Percentiles rank a stretch among this genome's conserved stretches.
phyloP scores from a whole-genome alignment of 1,139 yeast genomes.

The Diutina catenulata region DNA sequence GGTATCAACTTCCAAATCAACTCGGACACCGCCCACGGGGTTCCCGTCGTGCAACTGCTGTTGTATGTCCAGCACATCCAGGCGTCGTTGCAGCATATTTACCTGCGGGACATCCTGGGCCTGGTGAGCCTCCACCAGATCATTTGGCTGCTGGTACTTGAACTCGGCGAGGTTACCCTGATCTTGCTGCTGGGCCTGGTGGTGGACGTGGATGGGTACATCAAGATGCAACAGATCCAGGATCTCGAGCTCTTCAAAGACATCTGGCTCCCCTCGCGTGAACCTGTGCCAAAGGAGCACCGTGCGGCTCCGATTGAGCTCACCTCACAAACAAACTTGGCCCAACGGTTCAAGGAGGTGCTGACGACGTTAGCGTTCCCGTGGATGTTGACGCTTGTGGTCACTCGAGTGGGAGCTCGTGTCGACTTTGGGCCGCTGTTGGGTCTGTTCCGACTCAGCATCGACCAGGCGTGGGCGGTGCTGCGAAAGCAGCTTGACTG shows the following conservation, averaged over 20 bases:
- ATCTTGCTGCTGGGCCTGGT: conserved; percentile 44
- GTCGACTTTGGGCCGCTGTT: conserved; percentile 79
- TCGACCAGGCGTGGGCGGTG: conserved; percentile 58
- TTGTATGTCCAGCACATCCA: conserved; percentile 21
- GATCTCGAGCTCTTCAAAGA: conserved; percentile 76
- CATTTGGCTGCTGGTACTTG: conserved; percentile 27
- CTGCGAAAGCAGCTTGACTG: conserved; percentile 58
- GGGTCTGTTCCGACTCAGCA: conserved; percentile 45
- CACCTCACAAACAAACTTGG: conserved; percentile 35
- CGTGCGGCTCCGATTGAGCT: neutral
- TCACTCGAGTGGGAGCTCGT: conserved; percentile 40
- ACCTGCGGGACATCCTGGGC: conserved; percentile 83
- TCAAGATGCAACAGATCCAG: conserved; percentile 77
- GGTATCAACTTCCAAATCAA: conserved; percentile 2
- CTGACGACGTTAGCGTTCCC: conserved; percentile 43
- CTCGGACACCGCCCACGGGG: neutral
- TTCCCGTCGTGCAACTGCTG: neutral
- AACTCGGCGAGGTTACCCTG: conserved; percentile 23
- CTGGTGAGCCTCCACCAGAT: conserved; percentile 47
- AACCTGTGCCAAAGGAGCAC: too few relatives aligned
- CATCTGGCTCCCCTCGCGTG: conserved; percentile 79
- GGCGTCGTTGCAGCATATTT: conserved; percentile 77
- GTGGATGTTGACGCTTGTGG: conserved; percentile 54
- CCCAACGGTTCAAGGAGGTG: conserved; percentile 46
- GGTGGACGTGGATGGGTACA: conserved; percentile 45